phyloP scores from a whole-genome alignment of 306 rosid species.

The Calophaca sinica region DNA sequence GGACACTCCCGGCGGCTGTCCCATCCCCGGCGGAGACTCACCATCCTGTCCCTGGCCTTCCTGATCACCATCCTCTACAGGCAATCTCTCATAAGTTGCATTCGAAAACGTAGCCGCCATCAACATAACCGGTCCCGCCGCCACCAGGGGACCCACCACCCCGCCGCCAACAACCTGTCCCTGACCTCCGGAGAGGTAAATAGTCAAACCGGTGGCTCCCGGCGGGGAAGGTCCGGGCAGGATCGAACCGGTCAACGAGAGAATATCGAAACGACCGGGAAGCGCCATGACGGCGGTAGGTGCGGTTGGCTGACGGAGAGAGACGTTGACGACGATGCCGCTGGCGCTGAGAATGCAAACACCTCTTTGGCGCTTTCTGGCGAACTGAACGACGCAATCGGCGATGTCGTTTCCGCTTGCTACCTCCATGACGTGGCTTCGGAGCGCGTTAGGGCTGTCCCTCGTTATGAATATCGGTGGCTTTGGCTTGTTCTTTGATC shows the following conservation, averaged over 20 bases:
- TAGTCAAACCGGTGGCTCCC: conserved; percentile 71
- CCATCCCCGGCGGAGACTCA: conserved; percentile 29
- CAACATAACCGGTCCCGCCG: conserved; percentile 80
- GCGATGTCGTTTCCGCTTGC: conserved; percentile 71
- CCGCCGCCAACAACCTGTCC: conserved; percentile 85
- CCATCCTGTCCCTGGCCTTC: conserved; percentile 48
- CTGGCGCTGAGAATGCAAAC: conserved; percentile 73
- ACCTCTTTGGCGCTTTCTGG: conserved; percentile 74
- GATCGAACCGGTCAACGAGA: conserved; percentile 72
- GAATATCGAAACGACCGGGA: conserved; percentile 81
- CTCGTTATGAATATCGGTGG: conserved; percentile 81
- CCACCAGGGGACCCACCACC: conserved; percentile 76
- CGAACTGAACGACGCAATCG: conserved; percentile 71
- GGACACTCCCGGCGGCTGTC: conserved; percentile 3
- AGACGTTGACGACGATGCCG: conserved; percentile 76
- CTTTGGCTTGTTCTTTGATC: conserved; percentile 82
- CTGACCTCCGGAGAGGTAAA: conserved; percentile 80
- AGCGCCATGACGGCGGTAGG: conserved; percentile 70
- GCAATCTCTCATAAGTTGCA: conserved; percentile 80
- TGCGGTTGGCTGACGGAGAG: conserved; percentile 70
- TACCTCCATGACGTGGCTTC: conserved; percentile 91
- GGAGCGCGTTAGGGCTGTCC: conserved; percentile 87
- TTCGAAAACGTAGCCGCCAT: conserved; percentile 83
- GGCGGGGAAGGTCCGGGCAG: conserved; percentile 75
- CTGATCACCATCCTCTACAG: conserved; percentile 73